Evolutionary conservation across 2,329 filamentous ascomycete genomes (phyloP), one percentile per base, ranked within the genome.

Genomic region (Microcera coccophila): DNA sequence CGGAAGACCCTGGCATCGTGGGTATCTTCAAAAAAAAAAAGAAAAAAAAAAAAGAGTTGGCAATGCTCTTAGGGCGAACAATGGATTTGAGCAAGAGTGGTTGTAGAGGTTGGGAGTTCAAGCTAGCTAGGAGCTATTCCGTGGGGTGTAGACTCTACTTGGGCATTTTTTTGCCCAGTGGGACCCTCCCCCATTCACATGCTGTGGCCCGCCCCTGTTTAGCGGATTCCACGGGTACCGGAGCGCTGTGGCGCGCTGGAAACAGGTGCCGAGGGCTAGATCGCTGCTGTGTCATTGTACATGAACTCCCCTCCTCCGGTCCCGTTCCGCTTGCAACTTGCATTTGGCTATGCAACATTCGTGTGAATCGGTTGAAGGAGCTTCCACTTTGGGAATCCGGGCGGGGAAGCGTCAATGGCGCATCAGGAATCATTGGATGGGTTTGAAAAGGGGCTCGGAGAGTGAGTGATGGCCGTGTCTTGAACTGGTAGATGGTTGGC

Each of bases 1-100:
- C 76, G 54, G 83, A 85, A 47, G 78, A 81, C 60, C 82, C 83
- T 50, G 81, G 76, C 77, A 84, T 83, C 41, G 50, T 70, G 58
- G 32, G 32, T 19, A 12, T n/a, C n/a, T n/a, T n/a, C n/a, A n/a
- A n/a, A n/a, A n/a, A n/a, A n/a, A n/a, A n/a, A n/a, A n/a, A n/a
- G 19, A 12, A 15, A 33, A 18, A 20, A 17, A 35, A 40, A 45
- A n/a, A n/a, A n/a, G n/a, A n/a, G n/a, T 26, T 38, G 22, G 33
- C 22, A 12, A 26, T 26, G 22, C 7, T 26, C 12, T n/a, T n/a
- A n/a, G n/a, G n/a, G n/a, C n/a, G n/a, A 7, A 26, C 22, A 26
- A 26, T 26, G 22, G 22, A 26, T 12, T 26, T 26, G 7, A 12
- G 7, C 22, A 12, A 7, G 7, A 26, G 22, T 7, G 22, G 22